phyloP scores from a whole-genome alignment of 768 basidiomycete genomes.

The Tubosaeta sp. region DNA sequence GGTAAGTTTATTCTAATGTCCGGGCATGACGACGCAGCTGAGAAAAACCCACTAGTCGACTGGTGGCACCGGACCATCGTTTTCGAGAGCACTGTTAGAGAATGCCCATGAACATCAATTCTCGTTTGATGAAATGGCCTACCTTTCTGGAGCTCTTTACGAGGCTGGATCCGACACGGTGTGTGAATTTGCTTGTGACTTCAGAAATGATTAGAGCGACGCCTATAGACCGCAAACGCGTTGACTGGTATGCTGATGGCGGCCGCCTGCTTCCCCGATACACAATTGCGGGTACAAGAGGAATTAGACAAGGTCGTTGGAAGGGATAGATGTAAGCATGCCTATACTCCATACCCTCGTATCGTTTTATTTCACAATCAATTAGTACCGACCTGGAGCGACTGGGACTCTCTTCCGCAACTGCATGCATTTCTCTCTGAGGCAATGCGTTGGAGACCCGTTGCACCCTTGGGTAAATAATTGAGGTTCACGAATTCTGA shows the following conservation, averaged over 20 bases:
- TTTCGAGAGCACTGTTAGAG: conserved; percentile 54
- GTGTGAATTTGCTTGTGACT: background rate
- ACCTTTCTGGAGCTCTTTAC: conserved; percentile 56
- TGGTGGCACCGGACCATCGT: conserved; percentile 28
- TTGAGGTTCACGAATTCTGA: too few relatives aligned
- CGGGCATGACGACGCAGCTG: background rate
- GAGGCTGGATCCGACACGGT: conserved; percentile 60
- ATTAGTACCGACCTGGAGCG: conserved; percentile 36
- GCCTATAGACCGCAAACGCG: background rate
- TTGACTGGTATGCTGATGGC: conserved; percentile 46
- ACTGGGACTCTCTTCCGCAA: conserved; percentile 31
- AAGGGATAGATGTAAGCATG: conserved; percentile 24
- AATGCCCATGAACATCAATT: conserved; percentile 44
- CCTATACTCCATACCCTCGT: background rate
- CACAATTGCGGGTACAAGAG: conserved; percentile 45
- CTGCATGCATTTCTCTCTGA: conserved; percentile 37
- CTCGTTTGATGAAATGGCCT: conserved; percentile 50
- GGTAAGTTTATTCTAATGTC: conserved; percentile 20
- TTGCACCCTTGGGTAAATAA: conserved; percentile 24
- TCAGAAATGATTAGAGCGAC: background rate
- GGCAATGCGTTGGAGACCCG: conserved; percentile 35
- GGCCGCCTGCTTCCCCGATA: conserved; percentile 49
- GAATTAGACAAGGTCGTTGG: conserved; percentile 53
- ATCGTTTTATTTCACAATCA: background rate
- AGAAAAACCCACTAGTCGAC: background rate